Conservation (phyloP, 495 filamentous ascomycete genomes). For the Apiosordaria backusii region DNA sequence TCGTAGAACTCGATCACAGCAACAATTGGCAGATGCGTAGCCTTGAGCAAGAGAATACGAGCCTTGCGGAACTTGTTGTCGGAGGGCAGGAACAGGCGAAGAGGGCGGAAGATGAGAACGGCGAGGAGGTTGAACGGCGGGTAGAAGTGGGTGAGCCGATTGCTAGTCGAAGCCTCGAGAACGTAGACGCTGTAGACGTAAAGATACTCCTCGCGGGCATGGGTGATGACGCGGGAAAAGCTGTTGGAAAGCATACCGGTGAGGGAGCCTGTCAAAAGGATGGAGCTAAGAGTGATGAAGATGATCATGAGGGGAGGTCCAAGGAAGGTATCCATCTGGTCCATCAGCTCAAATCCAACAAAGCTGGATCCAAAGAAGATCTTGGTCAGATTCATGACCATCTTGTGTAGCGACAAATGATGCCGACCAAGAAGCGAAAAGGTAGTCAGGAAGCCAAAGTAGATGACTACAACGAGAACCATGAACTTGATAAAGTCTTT, state of each 20-base stretch:
- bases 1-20: conserved; percentile 50
- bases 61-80: conserved; percentile 62
- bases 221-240: conserved; percentile 71
- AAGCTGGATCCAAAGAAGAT: conserved; percentile 75
- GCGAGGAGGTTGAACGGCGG: conserved; percentile 76
- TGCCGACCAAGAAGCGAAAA: conserved; percentile 86
- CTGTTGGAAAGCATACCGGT: conserved; percentile 91
- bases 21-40: conserved; percentile 54
- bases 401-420: conserved; percentile 64
- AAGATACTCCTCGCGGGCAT: conserved; percentile 78
- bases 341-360: conserved; percentile 68
- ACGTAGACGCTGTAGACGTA: conserved; percentile 76
- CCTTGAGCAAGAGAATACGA: conserved; percentile 74
- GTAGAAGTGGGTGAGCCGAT: conserved; percentile 79
- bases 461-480: conserved; percentile 79
- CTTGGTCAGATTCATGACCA: conserved; percentile 84
- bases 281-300: conserved; percentile 84
- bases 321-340: conserved; percentile 45
- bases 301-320: conserved; percentile 72
- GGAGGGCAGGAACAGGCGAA: conserved; percentile 71
- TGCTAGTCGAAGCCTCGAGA: conserved; percentile 72
- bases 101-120: conserved; percentile 74
- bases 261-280: conserved; percentile 84
- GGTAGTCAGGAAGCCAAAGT: conserved; percentile 83
- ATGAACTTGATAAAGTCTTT: conserved; percentile 92